Evolutionary conservation across 2,329 filamentous ascomycete genomes (phyloP), one percentile per base, ranked within the genome.

Genomic region (Fusarium staphyleae): DNA sequence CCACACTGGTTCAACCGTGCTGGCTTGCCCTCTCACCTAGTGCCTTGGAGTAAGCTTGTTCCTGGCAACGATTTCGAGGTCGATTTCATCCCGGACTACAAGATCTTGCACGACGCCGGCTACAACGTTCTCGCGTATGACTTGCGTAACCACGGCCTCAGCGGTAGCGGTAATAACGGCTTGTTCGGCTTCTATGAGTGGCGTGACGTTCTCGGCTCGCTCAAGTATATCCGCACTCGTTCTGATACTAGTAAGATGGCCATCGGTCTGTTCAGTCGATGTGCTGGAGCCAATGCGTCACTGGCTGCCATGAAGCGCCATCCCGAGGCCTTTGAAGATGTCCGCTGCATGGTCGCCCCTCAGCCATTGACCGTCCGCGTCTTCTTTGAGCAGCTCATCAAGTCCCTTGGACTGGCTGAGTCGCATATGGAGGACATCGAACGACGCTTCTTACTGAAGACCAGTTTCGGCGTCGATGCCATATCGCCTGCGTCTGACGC

Each of bases 121-220:
- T 62, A 60, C 12, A 60, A 58, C 3, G 53, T 61, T 1, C 18
- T 61, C 3, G 57, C 57, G 1, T 62, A 61, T 22, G 57, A 61
- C 15, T 8, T 61, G 0, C 40, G 57, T 2, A 61, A 62, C n/a
- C 57, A 61, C 6, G 53, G 57, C 2, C 39, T 55, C 0, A 61
- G 57, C 7, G 57, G 57, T 9, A 32, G 24, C 5, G 57, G 53
- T 0, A 61, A 62, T 2, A 47, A 62, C 3, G 53, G 48, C 0
- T 48, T 61, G 2, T 62, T 60, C 34, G 57, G 52, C 3, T 62
- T 62, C 43, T 61, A 55, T 10, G 57, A 60, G 3, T 61, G 57
- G 57, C 48, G 57, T 2, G 57, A 61, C 26, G 57, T 61, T 3
- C 36, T 61, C 0, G 57, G 57, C 0, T 62, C 57, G 0, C 26